Evolutionary conservation across 2,329 filamentous ascomycete genomes (phyloP).

Genomic region (Pseudogymnoascus sp.): DNA sequence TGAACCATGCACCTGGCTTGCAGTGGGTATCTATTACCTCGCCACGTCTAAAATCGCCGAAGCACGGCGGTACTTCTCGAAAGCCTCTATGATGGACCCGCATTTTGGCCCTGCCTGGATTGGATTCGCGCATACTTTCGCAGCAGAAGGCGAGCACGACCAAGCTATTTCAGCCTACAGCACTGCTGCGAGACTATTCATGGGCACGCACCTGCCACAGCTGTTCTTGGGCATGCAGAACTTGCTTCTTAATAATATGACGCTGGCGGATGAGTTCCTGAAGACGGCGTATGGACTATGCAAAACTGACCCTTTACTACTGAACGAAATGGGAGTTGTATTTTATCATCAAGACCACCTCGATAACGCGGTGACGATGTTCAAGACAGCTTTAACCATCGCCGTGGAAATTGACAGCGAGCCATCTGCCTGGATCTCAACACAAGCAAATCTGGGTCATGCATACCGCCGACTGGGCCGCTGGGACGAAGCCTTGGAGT

Average conservation of each 20-base stretch:
- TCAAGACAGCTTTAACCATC: slow-evolving; percentile 67
- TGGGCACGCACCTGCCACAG: slow-evolving; percentile 91
- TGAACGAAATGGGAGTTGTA: slow-evolving; percentile 96
- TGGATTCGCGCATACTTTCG: slow-evolving; percentile 96
- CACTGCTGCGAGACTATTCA: slow-evolving; percentile 87
- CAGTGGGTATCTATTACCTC: slow-evolving; percentile 92
- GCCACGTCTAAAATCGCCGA: slow-evolving; percentile 83
- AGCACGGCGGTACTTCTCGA: slow-evolving; percentile 91
- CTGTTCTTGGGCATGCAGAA: slow-evolving; percentile 98
- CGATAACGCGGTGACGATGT: slow-evolving; percentile 66
- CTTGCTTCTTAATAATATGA: slow-evolving; percentile 89
- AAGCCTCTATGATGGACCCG: slow-evolving; percentile 93
- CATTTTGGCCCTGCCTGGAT: slow-evolving; percentile 98
- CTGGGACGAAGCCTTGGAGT: slow-evolving; percentile 61
- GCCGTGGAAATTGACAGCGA: slow-evolving; percentile 77
- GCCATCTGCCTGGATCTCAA: slow-evolving; percentile 72
- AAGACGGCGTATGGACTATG: slow-evolving; percentile 80
- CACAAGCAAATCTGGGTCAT: slow-evolving; percentile 82
- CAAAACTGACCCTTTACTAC: slow-evolving; percentile 74
- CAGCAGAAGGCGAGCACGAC: slow-evolving; percentile 93
- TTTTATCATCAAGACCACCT: slow-evolving; percentile 83
- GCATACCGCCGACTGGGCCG: slow-evolving; percentile 66
- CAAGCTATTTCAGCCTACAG: slow-evolving; percentile 97
- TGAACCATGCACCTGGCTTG: slow-evolving; percentile 86
- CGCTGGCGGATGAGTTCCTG: slow-evolving; percentile 86